A percentile compares a stretch with the other conserved stretches of the same genome.
phyloP scores from a whole-genome alignment of 345 rosid genomes.

The Salix purpurea region DNA sequence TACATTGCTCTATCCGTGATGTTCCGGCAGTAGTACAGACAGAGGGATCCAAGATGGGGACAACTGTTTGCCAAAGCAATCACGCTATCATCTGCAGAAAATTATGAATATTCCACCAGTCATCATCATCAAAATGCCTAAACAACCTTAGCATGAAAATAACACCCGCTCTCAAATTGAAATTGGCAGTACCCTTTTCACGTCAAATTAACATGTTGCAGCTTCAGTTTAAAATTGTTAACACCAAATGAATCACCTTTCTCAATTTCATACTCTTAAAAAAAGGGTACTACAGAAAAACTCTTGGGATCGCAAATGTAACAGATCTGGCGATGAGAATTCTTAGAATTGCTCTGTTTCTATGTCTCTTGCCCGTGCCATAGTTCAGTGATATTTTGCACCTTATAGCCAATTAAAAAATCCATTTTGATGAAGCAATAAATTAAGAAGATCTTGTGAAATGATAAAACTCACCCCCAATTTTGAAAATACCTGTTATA shows the following conservation, averaged over 20 bases:
- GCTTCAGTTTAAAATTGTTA: background rate
- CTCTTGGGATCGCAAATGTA: background rate
- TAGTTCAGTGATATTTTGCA: background rate
- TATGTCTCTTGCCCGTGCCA: background rate
- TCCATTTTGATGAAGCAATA: background rate
- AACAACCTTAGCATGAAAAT: too few species aligned
- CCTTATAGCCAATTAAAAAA: background rate
- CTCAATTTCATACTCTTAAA: background rate
- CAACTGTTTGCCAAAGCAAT: constrained; percentile 82
- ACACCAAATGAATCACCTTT: background rate
- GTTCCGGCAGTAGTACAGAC: constrained; percentile 84
- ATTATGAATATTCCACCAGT: background rate
- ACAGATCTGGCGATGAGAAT: background rate
- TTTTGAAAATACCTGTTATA: constrained; percentile 64
- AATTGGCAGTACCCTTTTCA: background rate
- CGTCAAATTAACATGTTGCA: background rate
- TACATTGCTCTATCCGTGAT: constrained; percentile 86
- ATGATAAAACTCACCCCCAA: background rate
- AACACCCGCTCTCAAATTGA: background rate
- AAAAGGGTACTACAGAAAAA: background rate
- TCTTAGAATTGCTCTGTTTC: background rate
- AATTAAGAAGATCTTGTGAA: background rate
- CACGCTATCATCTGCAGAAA: constrained; percentile 70
- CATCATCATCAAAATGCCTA: background rate
- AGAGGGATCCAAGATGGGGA: constrained; percentile 67